These are phyloP conservation scores for Pythium sp. DNA, from an alignment of 352 stramenopile species.

Conservation along the genomic window DNA sequence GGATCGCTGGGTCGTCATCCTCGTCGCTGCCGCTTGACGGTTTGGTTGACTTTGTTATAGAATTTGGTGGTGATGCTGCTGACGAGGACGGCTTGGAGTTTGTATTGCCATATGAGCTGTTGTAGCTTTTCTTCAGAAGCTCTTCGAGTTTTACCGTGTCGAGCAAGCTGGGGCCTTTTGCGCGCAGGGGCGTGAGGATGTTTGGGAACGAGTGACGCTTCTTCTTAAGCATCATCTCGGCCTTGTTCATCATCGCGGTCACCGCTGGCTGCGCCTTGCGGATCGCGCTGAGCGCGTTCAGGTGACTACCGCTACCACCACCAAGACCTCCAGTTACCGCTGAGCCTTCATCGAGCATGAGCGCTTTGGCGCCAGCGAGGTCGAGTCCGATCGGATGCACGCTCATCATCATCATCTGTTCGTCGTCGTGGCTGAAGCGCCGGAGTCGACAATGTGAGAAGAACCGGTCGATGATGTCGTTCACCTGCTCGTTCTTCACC, in stretches of 20 bases:
- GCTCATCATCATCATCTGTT: conserved; percentile 24
- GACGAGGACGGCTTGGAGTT: background rate
- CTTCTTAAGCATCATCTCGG: conserved; percentile 30
- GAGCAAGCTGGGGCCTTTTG: conserved; percentile 7
- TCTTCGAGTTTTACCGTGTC: conserved; percentile 15
- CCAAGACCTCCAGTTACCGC: background rate
- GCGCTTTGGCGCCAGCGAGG: conserved; percentile 4
- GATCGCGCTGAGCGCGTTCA: background rate
- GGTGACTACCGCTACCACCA: background rate
- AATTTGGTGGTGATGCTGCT: background rate
- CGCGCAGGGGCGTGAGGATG: conserved; percentile 32
- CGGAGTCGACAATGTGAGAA: conserved; percentile 69
- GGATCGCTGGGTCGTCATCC: conserved; percentile 2
- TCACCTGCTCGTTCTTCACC: conserved; percentile 33
- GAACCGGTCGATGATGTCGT: conserved; percentile 59
- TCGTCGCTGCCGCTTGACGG: conserved; percentile 8
- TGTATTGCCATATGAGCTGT: conserved; percentile 4
- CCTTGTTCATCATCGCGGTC: conserved; percentile 26
- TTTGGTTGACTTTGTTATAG: background rate
- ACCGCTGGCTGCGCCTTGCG: conserved; percentile 17
- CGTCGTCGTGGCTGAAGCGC: conserved; percentile 62
- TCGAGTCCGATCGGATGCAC: conserved; percentile 14
- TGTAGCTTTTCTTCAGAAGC: background rate
- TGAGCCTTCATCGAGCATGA: background rate
- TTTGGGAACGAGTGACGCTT: conserved; percentile 73